These are phyloP conservation scores for Chlorociboria aeruginascens DNA, from an alignment of 495 filamentous ascomycete genomes.

Conservation along the genomic window DNA sequence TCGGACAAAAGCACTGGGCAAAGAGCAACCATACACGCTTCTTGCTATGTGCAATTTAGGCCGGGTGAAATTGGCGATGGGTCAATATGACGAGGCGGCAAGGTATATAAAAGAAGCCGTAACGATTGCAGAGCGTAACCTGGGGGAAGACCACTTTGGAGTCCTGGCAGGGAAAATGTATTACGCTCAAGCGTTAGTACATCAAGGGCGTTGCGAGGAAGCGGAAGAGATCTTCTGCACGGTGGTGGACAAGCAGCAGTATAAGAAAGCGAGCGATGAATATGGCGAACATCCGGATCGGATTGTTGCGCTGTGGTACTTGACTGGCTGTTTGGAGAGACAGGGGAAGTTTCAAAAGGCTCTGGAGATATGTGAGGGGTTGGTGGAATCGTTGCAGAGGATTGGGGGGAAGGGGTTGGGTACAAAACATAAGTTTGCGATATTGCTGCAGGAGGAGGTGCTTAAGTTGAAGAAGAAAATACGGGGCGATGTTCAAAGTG, in stretches of 20 bases:
- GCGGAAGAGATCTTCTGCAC: conserved; percentile 20
- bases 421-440: not conserved
- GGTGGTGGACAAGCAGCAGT: not conserved
- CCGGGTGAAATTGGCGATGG: conserved; percentile 15
- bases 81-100: conserved; percentile 22
- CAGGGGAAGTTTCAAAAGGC: not conserved
- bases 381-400: not conserved
- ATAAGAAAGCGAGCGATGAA: not conserved
- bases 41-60: conserved; percentile 17
- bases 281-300: not conserved
- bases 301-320: not conserved
- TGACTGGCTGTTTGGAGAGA: not conserved
- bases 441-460: not conserved
- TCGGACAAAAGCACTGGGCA: conserved; percentile 15
- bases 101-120: conserved; percentile 15
- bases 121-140: conserved; percentile 23
- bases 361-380: not conserved
- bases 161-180: conserved; percentile 18
- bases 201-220: conserved; percentile 16
- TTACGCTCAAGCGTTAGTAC: conserved; percentile 15
- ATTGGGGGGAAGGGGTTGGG: not conserved
- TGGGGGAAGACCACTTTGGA: conserved; percentile 26
- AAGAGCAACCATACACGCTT: conserved; percentile 21
- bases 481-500: too few species aligned
- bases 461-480: too few species aligned